These are phyloP conservation scores for carrot (Daucus carota) DNA, from an alignment of 129 eudicot species.

Conservation along the genomic window DNA sequence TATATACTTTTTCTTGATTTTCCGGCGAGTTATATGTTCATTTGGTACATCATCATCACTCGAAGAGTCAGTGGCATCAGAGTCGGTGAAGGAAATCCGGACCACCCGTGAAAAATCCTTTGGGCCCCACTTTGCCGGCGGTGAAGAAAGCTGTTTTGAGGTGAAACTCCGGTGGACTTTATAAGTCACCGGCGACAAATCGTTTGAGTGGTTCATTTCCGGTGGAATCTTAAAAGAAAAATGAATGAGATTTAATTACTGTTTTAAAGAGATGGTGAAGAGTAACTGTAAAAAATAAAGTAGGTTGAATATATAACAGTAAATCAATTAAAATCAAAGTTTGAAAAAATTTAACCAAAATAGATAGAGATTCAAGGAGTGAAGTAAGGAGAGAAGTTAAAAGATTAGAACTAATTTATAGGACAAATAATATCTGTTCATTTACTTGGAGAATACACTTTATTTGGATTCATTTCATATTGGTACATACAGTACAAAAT, in stretches of 20 bases:
- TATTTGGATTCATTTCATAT: not conserved
- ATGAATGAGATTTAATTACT: not conserved
- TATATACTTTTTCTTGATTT: not conserved
- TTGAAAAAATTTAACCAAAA: not conserved
- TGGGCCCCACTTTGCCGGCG: not conserved
- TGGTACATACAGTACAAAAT: not conserved
- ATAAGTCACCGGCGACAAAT: not conserved
- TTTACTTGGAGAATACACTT: not conserved
- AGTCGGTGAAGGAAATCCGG: not conserved
- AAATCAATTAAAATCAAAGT: not conserved
- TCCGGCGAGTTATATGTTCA: not conserved
- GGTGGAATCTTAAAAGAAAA: constrained; percentile 2
- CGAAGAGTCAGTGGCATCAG: constrained; percentile 7
- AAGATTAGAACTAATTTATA: constrained; percentile 2
- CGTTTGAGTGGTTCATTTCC: not conserved
- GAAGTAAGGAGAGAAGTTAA: not conserved
- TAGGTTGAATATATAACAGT: not conserved
- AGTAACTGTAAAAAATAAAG: not conserved
- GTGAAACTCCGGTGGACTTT: not conserved
- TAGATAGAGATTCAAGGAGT: constrained; percentile 1
- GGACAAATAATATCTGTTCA: constrained; percentile 1
- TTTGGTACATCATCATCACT: not conserved
- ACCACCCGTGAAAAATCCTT: not conserved
- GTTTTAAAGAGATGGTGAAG: not conserved
- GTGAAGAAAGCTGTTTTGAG: not conserved